A percentile compares a stretch with the other conserved stretches of the same genome.
Evolutionary conservation across 352 stramenopile species (phyloP).

Genomic region (Phytophthora meadii): DNA sequence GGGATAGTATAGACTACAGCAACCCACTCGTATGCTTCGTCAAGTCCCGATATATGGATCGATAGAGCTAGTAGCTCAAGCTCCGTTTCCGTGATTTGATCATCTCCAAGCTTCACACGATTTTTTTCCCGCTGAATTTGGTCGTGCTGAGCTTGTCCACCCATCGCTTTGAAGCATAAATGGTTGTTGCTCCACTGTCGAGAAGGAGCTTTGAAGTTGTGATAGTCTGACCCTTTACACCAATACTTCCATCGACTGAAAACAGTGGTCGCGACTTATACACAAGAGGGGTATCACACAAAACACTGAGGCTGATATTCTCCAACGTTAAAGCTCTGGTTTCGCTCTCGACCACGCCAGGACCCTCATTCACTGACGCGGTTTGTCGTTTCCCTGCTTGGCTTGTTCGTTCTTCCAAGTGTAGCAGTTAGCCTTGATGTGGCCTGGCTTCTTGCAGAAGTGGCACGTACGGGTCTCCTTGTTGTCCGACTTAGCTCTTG

Average conservation of each 20-base stretch:
- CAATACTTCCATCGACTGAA: background rate
- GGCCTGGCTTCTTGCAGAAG: conserved; percentile 23
- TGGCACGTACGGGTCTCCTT: conserved; percentile 3
- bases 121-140: conserved; percentile 20
- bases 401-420: conserved; percentile 7
- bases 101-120: conserved; percentile 11
- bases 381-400: conserved; percentile 20
- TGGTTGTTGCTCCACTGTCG: conserved; percentile 5
- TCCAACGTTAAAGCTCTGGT: too few species aligned
- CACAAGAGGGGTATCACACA: conserved; percentile 14
- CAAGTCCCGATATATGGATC: background rate
- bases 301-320: background rate
- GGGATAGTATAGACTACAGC: too few species aligned
- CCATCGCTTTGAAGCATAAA: conserved; percentile 9
- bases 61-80: conserved; percentile 6
- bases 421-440: conserved; percentile 7
- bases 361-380: too few species aligned
- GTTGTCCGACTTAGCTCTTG: background rate
- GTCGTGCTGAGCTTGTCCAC: conserved; percentile 1
- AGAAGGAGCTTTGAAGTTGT: too few species aligned
- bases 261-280: conserved; percentile 16
- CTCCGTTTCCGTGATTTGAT: conserved; percentile 6
- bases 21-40: background rate
- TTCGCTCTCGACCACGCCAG: too few species aligned
- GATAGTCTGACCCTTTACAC: background rate